Evolutionary conservation across 345 rosid genomes (phyloP), one percentile per base, ranked within the genome.

Genomic region (Laguncularia racemosa): DNA sequence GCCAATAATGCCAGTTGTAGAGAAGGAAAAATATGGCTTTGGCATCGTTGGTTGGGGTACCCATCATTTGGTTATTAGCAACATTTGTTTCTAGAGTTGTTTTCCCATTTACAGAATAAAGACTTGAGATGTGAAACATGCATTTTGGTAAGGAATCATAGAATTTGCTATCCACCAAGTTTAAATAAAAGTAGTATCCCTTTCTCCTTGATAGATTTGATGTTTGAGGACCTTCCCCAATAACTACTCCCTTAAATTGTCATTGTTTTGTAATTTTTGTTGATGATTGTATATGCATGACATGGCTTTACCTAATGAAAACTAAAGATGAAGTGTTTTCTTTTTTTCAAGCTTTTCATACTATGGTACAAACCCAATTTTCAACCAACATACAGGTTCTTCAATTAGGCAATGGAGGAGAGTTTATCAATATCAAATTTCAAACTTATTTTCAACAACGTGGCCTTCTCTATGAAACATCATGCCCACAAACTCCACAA

Each of bases 261-360:
- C 11, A 0, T 0, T 60, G 6, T 21, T 67, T 67, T 59, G 56
- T 61, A 14, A 55, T 16, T 2, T 55, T 55, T 17, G 8, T 44
- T 1, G 46, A 60, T 15, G 53, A 61, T 2, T 61, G 15, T 2
- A 49, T 56, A 26, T 14, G 18, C 2, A 60, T 55, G 53, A 44
- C 62, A 3, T 47, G 49, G 26, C 47, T 61, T 13, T 61, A 50
- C 28, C 0, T 2, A 19, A 1, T 67, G 19, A 67, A 61, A 19
- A 49, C 14, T 13, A 33, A 67, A 49, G 14, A 50, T 55, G 45
- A 61, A 14, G 26, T 50, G 38, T 17, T 12, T 26, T 17, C n/a
- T 14, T n/a, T n/a, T n/a, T n/a, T n/a, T n/a, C n/a, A n/a, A n/a
- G n/a, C n/a, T n/a, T n/a, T n/a, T n/a, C n/a, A n/a, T n/a, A n/a